phyloP scores from a whole-genome alignment of 306 rosid species.

The Luffa aegyptiaca region DNA sequence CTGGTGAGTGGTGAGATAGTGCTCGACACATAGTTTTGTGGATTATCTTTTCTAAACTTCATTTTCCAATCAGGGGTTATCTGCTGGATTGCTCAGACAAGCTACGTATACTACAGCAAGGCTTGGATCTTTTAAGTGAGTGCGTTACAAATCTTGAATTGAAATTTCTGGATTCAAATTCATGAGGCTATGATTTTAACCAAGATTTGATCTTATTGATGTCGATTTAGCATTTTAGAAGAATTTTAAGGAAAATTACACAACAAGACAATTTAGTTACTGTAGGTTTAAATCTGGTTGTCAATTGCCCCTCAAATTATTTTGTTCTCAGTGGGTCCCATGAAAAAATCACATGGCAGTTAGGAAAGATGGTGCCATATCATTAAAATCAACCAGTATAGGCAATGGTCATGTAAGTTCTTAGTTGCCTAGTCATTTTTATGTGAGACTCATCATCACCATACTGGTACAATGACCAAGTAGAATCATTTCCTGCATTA shows the following conservation, averaged over 20 bases:
- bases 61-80: conserved; percentile 59
- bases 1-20: neutral
- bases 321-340: neutral
- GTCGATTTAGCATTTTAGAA: neutral
- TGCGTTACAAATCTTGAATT: conserved; percentile 2
- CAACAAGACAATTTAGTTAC: neutral
- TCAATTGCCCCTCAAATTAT: neutral
- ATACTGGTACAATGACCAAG: neutral
- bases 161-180: neutral
- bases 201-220: neutral
- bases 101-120: conserved; percentile 98
- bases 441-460: neutral
- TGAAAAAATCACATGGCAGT: neutral
- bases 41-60: conserved; percentile 18
- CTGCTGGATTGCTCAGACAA: conserved; percentile 93
- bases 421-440: neutral
- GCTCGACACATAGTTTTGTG: neutral
- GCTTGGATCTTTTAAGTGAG: conserved; percentile 90
- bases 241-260: neutral
- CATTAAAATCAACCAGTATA: neutral
- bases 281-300: neutral
- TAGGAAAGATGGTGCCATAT: neutral
- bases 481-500: neutral
- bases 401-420: neutral
- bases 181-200: neutral